Evolutionary conservation across 2,329 filamentous ascomycete genomes (phyloP).

Genomic region (Byssothecium circinans): DNA sequence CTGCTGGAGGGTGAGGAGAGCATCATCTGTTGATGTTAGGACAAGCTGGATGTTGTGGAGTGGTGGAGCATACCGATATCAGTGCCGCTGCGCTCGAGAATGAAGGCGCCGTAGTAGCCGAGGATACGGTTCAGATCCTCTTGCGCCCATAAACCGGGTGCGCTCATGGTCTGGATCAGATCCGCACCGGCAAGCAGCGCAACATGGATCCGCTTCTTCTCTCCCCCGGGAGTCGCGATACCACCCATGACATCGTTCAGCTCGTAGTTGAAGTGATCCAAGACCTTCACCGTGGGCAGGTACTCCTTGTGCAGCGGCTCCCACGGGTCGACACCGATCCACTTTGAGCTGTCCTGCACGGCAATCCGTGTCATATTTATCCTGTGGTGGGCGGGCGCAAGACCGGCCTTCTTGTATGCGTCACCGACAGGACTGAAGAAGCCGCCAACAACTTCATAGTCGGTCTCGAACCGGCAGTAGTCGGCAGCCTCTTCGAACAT

Average conservation of each 20-base stretch:
- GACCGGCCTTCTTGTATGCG: conserved; percentile 77
- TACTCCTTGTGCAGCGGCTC: conserved; percentile 85
- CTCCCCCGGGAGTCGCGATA: conserved; percentile 68
- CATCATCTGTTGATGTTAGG: conserved; percentile 61
- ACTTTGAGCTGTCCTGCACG: conserved; percentile 63
- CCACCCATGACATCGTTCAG: conserved; percentile 80
- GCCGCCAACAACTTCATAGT: conserved; percentile 84
- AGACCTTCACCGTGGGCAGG: conserved; percentile 82
- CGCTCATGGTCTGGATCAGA: conserved; percentile 56
- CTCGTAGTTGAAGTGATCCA: conserved; percentile 89
- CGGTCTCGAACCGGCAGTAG: conserved; percentile 67
- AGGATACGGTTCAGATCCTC: conserved; percentile 87
- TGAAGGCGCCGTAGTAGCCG: conserved; percentile 78
- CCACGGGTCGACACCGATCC: conserved; percentile 50
- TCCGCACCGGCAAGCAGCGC: conserved; percentile 74
- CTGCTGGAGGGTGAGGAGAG: conserved; percentile 75
- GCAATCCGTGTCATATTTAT: conserved; percentile 87
- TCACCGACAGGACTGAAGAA: conserved; percentile 79
- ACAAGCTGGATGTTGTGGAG: background rate
- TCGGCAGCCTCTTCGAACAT: conserved; percentile 89
- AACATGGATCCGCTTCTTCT: conserved; percentile 69
- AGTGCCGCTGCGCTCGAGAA: conserved; percentile 84
- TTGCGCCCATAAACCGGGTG: conserved; percentile 71
- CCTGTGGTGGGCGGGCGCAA: conserved; percentile 72
- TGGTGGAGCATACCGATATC: conserved; percentile 59